Conservation (phyloP, 371 early-diverging fungal species). For the Smittium culicis region DNA sequence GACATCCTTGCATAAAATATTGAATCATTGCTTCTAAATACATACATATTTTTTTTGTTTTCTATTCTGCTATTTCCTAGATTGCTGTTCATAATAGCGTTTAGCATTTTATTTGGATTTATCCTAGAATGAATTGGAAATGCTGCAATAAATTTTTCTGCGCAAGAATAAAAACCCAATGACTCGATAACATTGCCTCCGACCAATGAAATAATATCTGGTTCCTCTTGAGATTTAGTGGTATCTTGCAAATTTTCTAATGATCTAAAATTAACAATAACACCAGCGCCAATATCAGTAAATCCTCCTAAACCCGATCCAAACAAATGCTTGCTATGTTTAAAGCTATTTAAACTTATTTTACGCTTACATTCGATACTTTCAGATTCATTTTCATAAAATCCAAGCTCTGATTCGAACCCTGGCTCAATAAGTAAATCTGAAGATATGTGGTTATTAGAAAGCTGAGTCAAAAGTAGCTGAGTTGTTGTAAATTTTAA, state of each 20-base stretch:
- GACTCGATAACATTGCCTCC: slow-evolving; percentile 19
- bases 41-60: slow-evolving; percentile 26
- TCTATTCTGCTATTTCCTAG: slow-evolving; percentile 26
- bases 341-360: no score
- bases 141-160: slow-evolving; percentile 20
- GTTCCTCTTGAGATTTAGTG: neutral
- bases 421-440: slow-evolving; percentile 14
- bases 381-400: neutral
- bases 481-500: slow-evolving; percentile 28
- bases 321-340: neutral
- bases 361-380: neutral
- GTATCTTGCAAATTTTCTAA: neutral
- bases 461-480: slow-evolving; percentile 26
- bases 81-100: slow-evolving; percentile 20
- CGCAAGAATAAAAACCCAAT: slow-evolving; percentile 20
- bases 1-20: slow-evolving; percentile 28
- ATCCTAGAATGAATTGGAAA: slow-evolving; percentile 31
- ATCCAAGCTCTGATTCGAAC: slow-evolving; percentile 9
- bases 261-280: neutral
- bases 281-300: neutral
- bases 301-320: neutral
- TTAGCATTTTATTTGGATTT: slow-evolving; percentile 16
- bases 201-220: slow-evolving; percentile 12
- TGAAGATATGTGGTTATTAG: slow-evolving; percentile 27
- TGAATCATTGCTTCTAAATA: slow-evolving; percentile 25